Percentiles rank a stretch among this genome's conserved stretches.
phyloP scores from a whole-genome alignment of 345 rosid species.

The Erodium maritimum region DNA sequence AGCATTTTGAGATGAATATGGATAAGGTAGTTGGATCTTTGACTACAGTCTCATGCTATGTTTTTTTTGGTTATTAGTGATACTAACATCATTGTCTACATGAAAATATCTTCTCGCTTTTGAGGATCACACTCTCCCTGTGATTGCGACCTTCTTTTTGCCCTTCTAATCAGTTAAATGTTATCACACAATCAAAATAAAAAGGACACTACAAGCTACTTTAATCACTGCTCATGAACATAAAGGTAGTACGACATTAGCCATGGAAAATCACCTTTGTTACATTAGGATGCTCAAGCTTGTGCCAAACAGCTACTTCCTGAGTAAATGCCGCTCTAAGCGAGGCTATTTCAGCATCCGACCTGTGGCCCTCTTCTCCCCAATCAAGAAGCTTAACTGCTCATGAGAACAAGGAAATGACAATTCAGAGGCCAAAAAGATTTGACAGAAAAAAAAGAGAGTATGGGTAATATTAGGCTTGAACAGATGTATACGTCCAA shows the following conservation, averaged over 20 bases:
- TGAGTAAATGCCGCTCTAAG: conserved; percentile 80
- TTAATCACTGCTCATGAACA: not conserved
- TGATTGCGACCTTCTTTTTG: not conserved
- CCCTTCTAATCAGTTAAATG: not conserved
- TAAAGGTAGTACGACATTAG: not conserved
- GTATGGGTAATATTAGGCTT: no score
- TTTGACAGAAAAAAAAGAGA: no score
- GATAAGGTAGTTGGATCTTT: not conserved
- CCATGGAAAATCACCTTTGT: conserved; percentile 48
- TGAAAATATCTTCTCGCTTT: no score
- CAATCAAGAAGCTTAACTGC: conserved; percentile 92
- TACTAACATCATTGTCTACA: not conserved
- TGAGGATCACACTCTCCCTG: no score
- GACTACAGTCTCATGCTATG: no score
- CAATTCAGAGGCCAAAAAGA: no score
- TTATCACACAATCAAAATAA: not conserved
- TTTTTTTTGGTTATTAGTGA: no score
- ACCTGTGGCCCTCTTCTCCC: conserved; percentile 95
- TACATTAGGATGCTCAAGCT: conserved; percentile 92
- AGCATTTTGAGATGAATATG: no score
- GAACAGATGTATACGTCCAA: no score
- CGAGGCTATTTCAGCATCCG: conserved; percentile 82
- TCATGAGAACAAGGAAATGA: no score
- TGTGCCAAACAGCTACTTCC: conserved; percentile 98
- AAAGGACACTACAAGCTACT: not conserved